Percentiles rank a stretch among this genome's conserved stretches.
Evolutionary conservation across 169 alveolate genomes (phyloP).

Genomic region (Cryptosporidium sp.): DNA sequence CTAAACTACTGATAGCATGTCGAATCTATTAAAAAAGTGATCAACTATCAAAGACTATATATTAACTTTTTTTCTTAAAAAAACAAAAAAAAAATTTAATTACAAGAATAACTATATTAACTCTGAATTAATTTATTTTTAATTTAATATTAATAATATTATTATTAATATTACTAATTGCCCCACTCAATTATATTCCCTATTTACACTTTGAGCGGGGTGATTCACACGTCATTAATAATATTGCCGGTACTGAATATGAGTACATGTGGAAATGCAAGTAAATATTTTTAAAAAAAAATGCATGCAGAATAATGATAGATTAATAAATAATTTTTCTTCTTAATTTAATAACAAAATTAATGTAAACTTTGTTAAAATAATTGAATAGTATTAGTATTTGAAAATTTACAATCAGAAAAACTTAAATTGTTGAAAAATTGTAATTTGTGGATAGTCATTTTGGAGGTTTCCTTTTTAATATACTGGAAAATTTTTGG

Average conservation of each 20-base stretch:
- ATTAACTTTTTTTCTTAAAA: too few relatives aligned
- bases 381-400: background rate
- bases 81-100: too few relatives aligned
- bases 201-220: background rate
- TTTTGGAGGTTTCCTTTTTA: background rate
- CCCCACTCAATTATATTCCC: background rate
- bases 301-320: background rate
- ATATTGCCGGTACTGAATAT: background rate
- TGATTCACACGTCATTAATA: background rate
- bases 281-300: background rate
- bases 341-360: background rate
- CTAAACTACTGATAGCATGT: background rate
- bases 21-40: too few relatives aligned
- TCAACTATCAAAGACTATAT: background rate
- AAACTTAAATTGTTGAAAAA: background rate
- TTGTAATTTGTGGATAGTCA: background rate
- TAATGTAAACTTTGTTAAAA: background rate
- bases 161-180: background rate
- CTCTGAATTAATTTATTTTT: too few relatives aligned
- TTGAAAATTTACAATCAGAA: background rate
- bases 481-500: background rate
- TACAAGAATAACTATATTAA: too few relatives aligned
- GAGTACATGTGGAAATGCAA: slow-evolving; percentile 3
- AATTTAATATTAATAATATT: too few relatives aligned
- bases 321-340: background rate